Evolutionary conservation across 495 filamentous ascomycete species (phyloP), one percentile per base, ranked within the genome.

Genomic region (Aspergillus hancockii): DNA sequence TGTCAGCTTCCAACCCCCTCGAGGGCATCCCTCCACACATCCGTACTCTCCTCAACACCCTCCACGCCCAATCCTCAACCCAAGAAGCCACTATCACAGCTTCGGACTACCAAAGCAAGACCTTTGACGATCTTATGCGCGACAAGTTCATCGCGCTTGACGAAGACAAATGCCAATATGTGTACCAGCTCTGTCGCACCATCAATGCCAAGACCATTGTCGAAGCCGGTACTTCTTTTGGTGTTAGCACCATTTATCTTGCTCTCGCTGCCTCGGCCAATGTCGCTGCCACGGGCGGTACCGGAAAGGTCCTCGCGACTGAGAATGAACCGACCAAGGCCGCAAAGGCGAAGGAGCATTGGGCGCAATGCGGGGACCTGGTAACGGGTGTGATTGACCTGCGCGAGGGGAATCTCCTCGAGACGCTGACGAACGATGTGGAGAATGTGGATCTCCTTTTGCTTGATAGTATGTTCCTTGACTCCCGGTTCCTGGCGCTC

Each of bases 201-300:
- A 75, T 69, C 14, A 71, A 72, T 1, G 83, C 81, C 2, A 75
- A 62, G 3, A 81, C 76, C 28, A 67, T 84, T 36, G 78, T 86
- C 19, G 84, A 86, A 57, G 81, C 78, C 0, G 83, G 83, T 8
- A 86, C 84, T 6, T 81, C 78, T 51, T 86, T 79, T 54, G 83
- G 84, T 13, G 82, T 87, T 2, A 81, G 78, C 51, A 85, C 83
- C 0, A 86, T 87, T 57, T 85, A 86, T 52, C 76, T 86, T 19
- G 81, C 81, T 0, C 66, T 86, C 2, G 84, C 82, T 1, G 77
- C 84, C 14, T 72, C 69, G 4, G 67, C 75, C 47, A 73, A 63
- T 28, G 57, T 60, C 0, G 61, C 55, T 0, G 63, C 58, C 0
- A 60, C 49, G 0, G 60, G 50, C 2, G 30, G 43, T n/a, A 32